These are phyloP conservation scores for Aquilaria agallochum DNA, from an alignment of 441 rosid genomes.

Conservation along the genomic window DNA sequence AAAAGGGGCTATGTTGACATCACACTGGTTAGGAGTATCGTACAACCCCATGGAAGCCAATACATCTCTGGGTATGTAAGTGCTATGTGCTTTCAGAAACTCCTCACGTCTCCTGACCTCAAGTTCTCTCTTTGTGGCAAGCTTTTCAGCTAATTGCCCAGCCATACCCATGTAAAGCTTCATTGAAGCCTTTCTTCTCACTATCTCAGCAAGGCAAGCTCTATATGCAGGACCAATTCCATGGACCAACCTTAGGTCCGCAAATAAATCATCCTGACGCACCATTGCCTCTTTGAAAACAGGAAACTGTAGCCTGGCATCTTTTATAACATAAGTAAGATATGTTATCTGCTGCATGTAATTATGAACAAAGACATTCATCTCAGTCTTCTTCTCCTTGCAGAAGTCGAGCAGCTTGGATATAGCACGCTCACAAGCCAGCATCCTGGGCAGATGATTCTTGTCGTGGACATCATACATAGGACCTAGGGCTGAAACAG, in stretches of 20 bases:
- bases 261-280: slow-evolving; percentile 72
- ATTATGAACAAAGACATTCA: slow-evolving; percentile 78
- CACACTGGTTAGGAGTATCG: slow-evolving; percentile 92
- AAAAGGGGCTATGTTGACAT: slow-evolving; percentile 88
- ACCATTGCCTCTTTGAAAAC: slow-evolving; percentile 95
- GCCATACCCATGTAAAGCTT: slow-evolving; percentile 99
- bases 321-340: slow-evolving; percentile 70
- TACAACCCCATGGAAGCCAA: slow-evolving; percentile 84
- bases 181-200: slow-evolving; percentile 94
- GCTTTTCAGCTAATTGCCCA: slow-evolving; percentile 95
- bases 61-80: slow-evolving; percentile 73
- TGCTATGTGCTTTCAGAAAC: slow-evolving; percentile 66
- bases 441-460: slow-evolving; percentile 87
- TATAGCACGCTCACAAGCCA: slow-evolving; percentile 53
- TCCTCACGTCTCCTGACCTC: slow-evolving; percentile 94
- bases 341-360: slow-evolving; percentile 85
- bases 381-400: slow-evolving; percentile 80
- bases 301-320: slow-evolving; percentile 88
- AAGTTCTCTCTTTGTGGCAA: slow-evolving; percentile 81
- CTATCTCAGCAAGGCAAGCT: slow-evolving; percentile 96
- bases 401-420: slow-evolving; percentile 67
- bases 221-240: slow-evolving; percentile 95
- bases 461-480: slow-evolving; percentile 98
- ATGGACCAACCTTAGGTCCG: slow-evolving; percentile 69
- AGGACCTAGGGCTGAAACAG: slow-evolving; percentile 98